Evolutionary conservation across 805 yeast genomes (phyloP), one percentile per base, ranked within the genome.

Genomic region (Suhomyces xylopsoci): DNA sequence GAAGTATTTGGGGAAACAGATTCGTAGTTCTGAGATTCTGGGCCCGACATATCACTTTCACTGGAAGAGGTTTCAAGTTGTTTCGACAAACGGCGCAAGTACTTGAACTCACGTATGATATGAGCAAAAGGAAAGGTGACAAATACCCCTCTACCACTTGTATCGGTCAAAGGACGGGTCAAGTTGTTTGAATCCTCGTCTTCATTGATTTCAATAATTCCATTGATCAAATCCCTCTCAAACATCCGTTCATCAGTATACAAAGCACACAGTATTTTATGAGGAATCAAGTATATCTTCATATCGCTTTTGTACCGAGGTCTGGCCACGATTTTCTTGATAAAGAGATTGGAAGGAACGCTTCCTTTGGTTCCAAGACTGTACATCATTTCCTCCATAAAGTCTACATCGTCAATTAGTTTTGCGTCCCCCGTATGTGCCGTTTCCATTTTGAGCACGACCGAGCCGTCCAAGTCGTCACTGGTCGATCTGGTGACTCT

Each of bases 271-370:
- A 71, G 61, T 6, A 62, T 53, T 14, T 63, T 59, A 24, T 74
- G 66, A 3, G 85, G 85, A 5, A 83, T 66, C 17, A 83, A 58
- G 64, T 79, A 83, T n/a, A 83, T 78, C 61, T 81, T 80, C 88
- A 83, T 83, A 56, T 80, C 81, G 5, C 81, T 72, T 61, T 83
- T 83, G 64, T 83, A 83, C 32, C 88, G 65, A 10, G 88, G 88
- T 57, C 86, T 69, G 12, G 87, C 87, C 32, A 82, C 77, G 22
- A 78, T 71, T 54, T 81, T 81, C 63, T 83, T 83, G 48, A 83
- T 65, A 59, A 80, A 83, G 3, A 78, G 65, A 40, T 82, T 75
- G 25, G 76, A 68, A 1, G 83, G 80, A 30, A 70, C 65, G 47
- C 78, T 81, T 24, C 76, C 76, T 1, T 60, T 56, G 28, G 63